Evolutionary conservation across 2,329 filamentous ascomycete species (phyloP).

Genomic region (Graphilbum ipis-grandicollis): DNA sequence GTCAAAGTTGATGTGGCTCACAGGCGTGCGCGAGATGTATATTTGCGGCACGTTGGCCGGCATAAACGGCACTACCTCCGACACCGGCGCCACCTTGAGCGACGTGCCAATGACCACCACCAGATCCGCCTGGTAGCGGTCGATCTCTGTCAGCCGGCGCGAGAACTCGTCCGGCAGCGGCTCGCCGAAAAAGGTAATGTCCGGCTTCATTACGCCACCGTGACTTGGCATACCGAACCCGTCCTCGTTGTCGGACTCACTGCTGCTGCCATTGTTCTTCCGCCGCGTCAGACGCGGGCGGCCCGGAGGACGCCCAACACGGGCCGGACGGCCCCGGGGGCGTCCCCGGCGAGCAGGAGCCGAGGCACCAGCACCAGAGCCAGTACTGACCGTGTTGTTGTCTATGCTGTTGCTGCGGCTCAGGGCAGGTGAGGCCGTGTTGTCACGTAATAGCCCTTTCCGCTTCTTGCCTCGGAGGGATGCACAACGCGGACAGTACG

Average conservation of each 20-base stretch:
- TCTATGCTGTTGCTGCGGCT: conserved; percentile 7
- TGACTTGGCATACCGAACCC: conserved; percentile 45
- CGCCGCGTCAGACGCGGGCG: conserved; percentile 19
- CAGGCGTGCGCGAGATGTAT: conserved; percentile 72
- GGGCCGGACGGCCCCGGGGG: conserved; percentile 6
- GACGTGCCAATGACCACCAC: conserved; percentile 93
- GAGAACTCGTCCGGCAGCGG: conserved; percentile 72
- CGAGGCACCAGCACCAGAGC: not conserved
- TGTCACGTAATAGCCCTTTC: conserved; percentile 19
- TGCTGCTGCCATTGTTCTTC: conserved; percentile 21
- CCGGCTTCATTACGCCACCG: conserved; percentile 79
- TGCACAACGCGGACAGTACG: conserved; percentile 61
- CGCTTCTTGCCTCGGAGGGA: too few species aligned
- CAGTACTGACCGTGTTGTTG: conserved; percentile 5
- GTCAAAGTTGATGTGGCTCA: conserved; percentile 85
- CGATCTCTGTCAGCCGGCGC: conserved; percentile 60
- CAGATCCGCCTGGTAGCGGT: conserved; percentile 66
- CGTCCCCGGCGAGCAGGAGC: conserved; percentile 2
- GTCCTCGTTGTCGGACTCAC: conserved; percentile 27
- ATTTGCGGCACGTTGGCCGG: conserved; percentile 73
- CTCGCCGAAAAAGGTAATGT: conserved; percentile 97
- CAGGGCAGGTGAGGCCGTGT: not conserved
- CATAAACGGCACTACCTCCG: conserved; percentile 70
- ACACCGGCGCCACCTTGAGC: conserved; percentile 88
- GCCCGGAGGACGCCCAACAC: conserved; percentile 15